Conservation (phyloP, 2,329 filamentous ascomycete species). For the Lachnellula cervina region DNA sequence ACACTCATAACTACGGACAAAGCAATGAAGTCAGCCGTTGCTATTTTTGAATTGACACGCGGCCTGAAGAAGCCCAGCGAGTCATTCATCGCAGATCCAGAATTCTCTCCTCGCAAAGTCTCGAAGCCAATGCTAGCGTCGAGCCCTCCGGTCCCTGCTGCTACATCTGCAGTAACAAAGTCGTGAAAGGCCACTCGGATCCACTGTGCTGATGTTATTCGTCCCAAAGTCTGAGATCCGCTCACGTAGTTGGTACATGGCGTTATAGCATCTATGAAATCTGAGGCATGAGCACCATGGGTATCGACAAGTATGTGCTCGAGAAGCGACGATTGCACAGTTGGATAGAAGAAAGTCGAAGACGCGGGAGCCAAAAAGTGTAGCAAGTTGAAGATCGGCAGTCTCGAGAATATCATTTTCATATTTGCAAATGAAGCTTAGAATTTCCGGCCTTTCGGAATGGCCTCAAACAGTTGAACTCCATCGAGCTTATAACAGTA, state of each 20-base stretch:
- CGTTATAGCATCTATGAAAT: conserved; percentile 50
- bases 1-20: conserved; percentile 51
- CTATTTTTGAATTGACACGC: conserved; percentile 15
- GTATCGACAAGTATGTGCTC: conserved; percentile 22
- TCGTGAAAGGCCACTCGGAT: conserved; percentile 57
- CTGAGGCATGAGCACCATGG: conserved; percentile 17
- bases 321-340: conserved; percentile 15
- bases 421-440: not conserved
- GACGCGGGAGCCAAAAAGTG: not conserved
- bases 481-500: no score
- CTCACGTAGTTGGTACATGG: conserved; percentile 51
- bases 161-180: conserved; percentile 49
- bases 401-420: conserved; percentile 1
- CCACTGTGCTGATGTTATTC: conserved; percentile 56
- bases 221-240: conserved; percentile 46
- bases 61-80: conserved; percentile 16
- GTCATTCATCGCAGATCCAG: conserved; percentile 46
- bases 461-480: no score
- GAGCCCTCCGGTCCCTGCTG: conserved; percentile 46
- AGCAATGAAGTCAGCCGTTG: conserved; percentile 40
- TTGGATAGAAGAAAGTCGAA: conserved; percentile 19
- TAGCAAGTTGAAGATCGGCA: not conserved
- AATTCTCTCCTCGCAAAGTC: conserved; percentile 49
- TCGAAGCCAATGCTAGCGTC: conserved; percentile 58
- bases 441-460: not conserved